Conservation (phyloP, 768 basidiomycete species). For the Boletales sp. region DNA sequence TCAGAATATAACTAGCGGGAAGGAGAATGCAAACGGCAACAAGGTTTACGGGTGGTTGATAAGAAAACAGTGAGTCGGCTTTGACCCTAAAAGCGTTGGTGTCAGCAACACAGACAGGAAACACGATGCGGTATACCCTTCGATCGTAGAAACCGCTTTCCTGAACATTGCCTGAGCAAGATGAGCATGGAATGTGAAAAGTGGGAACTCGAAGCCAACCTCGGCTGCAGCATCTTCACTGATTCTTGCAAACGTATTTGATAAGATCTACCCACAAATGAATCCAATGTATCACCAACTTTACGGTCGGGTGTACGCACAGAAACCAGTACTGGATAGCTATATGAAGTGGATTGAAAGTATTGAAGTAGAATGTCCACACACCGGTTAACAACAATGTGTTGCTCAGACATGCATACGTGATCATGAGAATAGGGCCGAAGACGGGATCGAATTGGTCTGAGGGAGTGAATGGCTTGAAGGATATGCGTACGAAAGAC, state of each 20-base stretch:
- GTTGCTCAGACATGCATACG: slow-evolving; percentile 89
- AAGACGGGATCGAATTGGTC: slow-evolving; percentile 81
- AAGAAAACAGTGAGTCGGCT: slow-evolving; percentile 89
- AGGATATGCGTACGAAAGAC: slow-evolving; percentile 26
- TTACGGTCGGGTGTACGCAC: slow-evolving; percentile 38
- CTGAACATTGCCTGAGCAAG: slow-evolving; percentile 82
- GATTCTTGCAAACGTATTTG: slow-evolving; percentile 92
- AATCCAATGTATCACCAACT: neutral
- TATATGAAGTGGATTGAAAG: slow-evolving; percentile 2
- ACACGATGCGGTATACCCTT: slow-evolving; percentile 56
- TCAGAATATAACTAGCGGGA: slow-evolving; percentile 81
- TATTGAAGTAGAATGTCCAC: slow-evolving; percentile 17
- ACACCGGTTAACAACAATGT: slow-evolving; percentile 87
- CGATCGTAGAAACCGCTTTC: slow-evolving; percentile 89
- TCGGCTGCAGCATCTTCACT: slow-evolving; percentile 92
- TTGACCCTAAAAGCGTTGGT: slow-evolving; percentile 54
- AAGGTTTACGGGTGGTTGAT: slow-evolving; percentile 91
- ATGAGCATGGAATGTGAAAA: neutral
- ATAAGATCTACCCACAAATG: slow-evolving; percentile 65
- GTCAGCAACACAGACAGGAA: slow-evolving; percentile 8
- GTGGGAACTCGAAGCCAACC: slow-evolving; percentile 36
- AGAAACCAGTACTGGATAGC: slow-evolving; percentile 67
- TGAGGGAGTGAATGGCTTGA: slow-evolving; percentile 22
- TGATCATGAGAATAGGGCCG: slow-evolving; percentile 88
- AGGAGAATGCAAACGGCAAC: slow-evolving; percentile 84